Evolutionary conservation across 108 stramenopile species (phyloP).

Genomic region (Mediolabrus comicus): DNA sequence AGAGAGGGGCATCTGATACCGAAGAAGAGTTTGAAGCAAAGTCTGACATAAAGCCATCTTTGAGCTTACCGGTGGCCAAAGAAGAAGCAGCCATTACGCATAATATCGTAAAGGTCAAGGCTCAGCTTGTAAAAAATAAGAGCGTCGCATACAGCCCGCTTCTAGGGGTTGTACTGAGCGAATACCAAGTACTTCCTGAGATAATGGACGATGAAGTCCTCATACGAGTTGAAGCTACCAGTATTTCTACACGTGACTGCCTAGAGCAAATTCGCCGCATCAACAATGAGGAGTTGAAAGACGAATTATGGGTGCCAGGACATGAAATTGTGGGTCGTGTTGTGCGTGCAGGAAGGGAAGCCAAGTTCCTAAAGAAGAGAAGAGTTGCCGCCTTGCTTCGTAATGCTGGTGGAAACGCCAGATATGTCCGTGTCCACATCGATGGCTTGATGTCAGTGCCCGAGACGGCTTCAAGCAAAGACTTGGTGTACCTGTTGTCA

Average conservation of each 20-base stretch:
- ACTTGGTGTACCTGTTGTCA: slow-evolving; percentile 57
- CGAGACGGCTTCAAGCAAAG: slow-evolving; percentile 30
- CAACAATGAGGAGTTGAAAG: not conserved
- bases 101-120: not conserved
- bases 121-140: not conserved
- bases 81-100: not conserved
- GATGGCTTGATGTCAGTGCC: slow-evolving; percentile 58
- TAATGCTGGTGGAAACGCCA: slow-evolving; percentile 61
- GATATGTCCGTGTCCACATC: slow-evolving; percentile 47
- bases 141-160: not conserved
- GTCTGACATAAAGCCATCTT: too few species aligned
- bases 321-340: not conserved
- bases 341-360: not conserved
- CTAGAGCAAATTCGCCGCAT: not conserved
- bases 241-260: not conserved
- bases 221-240: not conserved
- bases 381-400: slow-evolving; percentile 59
- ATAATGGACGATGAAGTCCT: not conserved
- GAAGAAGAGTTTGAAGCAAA: too few species aligned
- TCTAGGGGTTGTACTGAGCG: not conserved
- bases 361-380: slow-evolving; percentile 13
- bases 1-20: too few species aligned
- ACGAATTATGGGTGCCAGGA: not conserved
- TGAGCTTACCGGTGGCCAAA: not conserved
- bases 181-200: not conserved